A percentile compares a stretch with the other conserved stretches of the same genome.
phyloP scores from a whole-genome alignment of 495 filamentous ascomycete species.

The Penicillium desertorum region DNA sequence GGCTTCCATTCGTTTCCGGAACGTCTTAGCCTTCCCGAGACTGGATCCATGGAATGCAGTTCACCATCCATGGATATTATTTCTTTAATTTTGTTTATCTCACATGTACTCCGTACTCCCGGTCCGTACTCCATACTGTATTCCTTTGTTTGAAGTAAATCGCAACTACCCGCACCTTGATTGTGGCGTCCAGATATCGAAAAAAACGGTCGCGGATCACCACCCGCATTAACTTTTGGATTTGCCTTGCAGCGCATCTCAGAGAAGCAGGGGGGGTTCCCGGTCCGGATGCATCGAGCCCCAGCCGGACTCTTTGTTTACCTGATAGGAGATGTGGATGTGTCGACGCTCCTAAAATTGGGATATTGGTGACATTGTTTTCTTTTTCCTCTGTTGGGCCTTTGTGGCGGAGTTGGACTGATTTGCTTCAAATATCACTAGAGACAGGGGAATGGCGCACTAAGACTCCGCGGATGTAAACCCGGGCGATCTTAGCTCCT shows the following conservation, averaged over 20 bases:
- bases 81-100: background rate
- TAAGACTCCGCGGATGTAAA: slow-evolving; percentile 31
- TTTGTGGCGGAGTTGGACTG: background rate
- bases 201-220: slow-evolving; percentile 10
- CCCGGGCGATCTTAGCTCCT: slow-evolving; percentile 28
- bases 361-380: background rate
- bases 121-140: no score
- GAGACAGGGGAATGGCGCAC: slow-evolving; percentile 9
- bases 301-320: slow-evolving; percentile 10
- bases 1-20: slow-evolving; percentile 15
- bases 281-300: slow-evolving; percentile 3
- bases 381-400: background rate
- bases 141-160: background rate
- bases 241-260: slow-evolving; percentile 6
- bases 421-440: slow-evolving; percentile 1
- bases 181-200: slow-evolving; percentile 1
- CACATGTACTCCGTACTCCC: background rate
- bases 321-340: slow-evolving; percentile 8
- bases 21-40: slow-evolving; percentile 8
- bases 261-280: slow-evolving; percentile 6
- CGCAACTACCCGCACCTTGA: background rate
- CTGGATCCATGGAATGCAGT: background rate
- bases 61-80: background rate
- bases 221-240: slow-evolving; percentile 3
- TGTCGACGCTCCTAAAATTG: slow-evolving; percentile 10